Conservation (phyloP, 129 eudicot species). For the Scalesia atractyloides region DNA sequence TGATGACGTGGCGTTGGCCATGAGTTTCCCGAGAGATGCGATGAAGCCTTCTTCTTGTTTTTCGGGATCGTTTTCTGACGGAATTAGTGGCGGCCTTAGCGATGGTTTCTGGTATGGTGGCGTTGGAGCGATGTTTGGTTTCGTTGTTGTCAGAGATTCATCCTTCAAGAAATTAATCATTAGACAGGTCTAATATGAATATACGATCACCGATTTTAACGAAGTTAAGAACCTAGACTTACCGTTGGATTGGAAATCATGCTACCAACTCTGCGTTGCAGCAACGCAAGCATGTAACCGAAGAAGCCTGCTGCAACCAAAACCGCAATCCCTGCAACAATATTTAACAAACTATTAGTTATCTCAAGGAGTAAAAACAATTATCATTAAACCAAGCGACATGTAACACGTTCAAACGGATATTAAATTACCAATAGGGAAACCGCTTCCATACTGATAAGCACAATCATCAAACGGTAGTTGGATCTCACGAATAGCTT, state of each 20-base stretch:
- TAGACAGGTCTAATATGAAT: neutral
- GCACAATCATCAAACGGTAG: constrained; percentile 95
- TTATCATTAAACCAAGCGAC: neutral
- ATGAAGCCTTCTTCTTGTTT: constrained; percentile 80
- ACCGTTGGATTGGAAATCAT: constrained; percentile 57
- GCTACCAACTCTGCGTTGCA: constrained; percentile 79
- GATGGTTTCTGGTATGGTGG: constrained; percentile 54
- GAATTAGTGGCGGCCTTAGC: constrained; percentile 71
- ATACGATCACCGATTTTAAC: neutral
- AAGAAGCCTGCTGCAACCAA: constrained; percentile 91
- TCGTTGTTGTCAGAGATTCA: constrained; percentile 30
- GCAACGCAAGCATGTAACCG: constrained; percentile 91
- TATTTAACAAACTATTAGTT: constrained; percentile 12
- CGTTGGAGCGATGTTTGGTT: constrained; percentile 37
- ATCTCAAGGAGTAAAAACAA: neutral
- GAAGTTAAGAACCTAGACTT: constrained; percentile 22
- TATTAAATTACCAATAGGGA: constrained; percentile 67
- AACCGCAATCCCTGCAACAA: constrained; percentile 68
- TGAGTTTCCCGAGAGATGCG: constrained; percentile 64
- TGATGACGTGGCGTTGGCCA: constrained; percentile 57
- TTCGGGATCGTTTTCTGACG: constrained; percentile 69
- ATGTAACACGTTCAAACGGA: neutral
- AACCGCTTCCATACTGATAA: constrained; percentile 85
- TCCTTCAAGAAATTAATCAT: constrained; percentile 40
- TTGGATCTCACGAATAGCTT: constrained; percentile 93